These are phyloP conservation scores for Eremothecium gossypii DNA, from an alignment of 1,139 yeast species.

Conservation along the genomic window DNA sequence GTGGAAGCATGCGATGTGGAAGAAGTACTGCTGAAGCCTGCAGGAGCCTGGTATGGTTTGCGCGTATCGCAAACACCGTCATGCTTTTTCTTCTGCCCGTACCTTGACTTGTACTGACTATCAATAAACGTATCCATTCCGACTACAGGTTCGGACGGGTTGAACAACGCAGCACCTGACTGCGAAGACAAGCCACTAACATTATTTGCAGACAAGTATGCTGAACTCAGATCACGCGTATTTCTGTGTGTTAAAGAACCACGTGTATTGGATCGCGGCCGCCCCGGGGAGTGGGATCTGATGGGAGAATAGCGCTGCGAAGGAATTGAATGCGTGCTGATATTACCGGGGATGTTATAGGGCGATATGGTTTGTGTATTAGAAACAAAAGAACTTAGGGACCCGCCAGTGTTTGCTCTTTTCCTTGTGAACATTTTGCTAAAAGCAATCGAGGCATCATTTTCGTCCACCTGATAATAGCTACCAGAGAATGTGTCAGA, in stretches of 20 bases:
- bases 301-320: slow-evolving; percentile 26
- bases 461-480: slow-evolving; percentile 18
- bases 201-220: slow-evolving; percentile 6
- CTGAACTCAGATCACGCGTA: slow-evolving; percentile 18
- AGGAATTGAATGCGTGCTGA: slow-evolving; percentile 21
- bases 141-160: not conserved
- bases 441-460: slow-evolving; percentile 31
- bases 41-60: slow-evolving; percentile 9
- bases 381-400: slow-evolving; percentile 20
- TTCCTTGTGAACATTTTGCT: slow-evolving; percentile 28
- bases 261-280: slow-evolving; percentile 25
- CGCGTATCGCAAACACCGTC: slow-evolving; percentile 23
- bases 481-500: slow-evolving; percentile 5
- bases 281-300: slow-evolving; percentile 25
- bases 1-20: slow-evolving; percentile 16
- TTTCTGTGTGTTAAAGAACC: slow-evolving; percentile 17
- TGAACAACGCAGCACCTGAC: not conserved
- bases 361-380: slow-evolving; percentile 10
- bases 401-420: slow-evolving; percentile 27
- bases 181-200: slow-evolving; percentile 2
- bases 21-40: not conserved
- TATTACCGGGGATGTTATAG: slow-evolving; percentile 15
- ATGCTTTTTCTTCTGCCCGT: slow-evolving; percentile 19
- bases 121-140: slow-evolving; percentile 18
- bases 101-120: slow-evolving; percentile 10